These are phyloP conservation scores for Diaporthe vaccinii DNA, from an alignment of 2,329 filamentous ascomycete genomes.

Conservation along the genomic window DNA sequence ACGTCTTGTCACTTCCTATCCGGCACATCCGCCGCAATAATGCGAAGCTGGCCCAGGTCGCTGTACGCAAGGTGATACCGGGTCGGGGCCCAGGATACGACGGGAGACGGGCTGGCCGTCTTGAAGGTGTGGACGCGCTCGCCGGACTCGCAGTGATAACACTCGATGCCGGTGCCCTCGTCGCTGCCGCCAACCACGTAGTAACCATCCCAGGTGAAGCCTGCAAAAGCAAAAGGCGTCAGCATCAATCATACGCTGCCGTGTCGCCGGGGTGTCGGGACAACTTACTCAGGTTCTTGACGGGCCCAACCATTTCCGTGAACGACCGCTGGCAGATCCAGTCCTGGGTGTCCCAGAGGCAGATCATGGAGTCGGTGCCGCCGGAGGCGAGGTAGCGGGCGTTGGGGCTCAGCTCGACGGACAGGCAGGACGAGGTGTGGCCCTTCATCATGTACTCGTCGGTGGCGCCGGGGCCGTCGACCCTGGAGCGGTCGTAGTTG, in stretches of 20 bases:
- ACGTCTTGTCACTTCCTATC: slow-evolving; percentile 55
- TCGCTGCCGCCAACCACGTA: slow-evolving; percentile 82
- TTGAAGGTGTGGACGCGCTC: slow-evolving; percentile 81
- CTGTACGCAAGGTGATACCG: slow-evolving; percentile 82
- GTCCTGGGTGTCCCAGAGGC: slow-evolving; percentile 82
- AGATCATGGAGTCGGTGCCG: slow-evolving; percentile 80
- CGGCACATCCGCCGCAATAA: slow-evolving; percentile 70
- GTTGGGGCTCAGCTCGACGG: slow-evolving; percentile 77
- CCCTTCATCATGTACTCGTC: slow-evolving; percentile 75
- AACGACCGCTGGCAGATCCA: slow-evolving; percentile 83
- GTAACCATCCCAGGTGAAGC: slow-evolving; percentile 84
- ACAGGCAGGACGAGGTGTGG: slow-evolving; percentile 80
- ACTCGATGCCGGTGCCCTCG: slow-evolving; percentile 75
- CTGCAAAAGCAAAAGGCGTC: slow-evolving; percentile 52
- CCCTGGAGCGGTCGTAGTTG: slow-evolving; percentile 54
- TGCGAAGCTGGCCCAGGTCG: slow-evolving; percentile 77
- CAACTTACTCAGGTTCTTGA: slow-evolving; percentile 75
- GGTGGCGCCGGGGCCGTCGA: slow-evolving; percentile 48
- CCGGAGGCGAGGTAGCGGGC: slow-evolving; percentile 81
- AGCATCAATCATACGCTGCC: slow-evolving; percentile 38
- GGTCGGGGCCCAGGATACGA: slow-evolving; percentile 82
- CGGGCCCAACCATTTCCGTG: slow-evolving; percentile 76
- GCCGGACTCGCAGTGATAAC: slow-evolving; percentile 80
- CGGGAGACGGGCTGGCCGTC: slow-evolving; percentile 72
- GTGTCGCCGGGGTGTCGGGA: neutral